phyloP scores from a whole-genome alignment of 371 early-diverging fungal genomes.

The Rhizomucor miehei region DNA sequence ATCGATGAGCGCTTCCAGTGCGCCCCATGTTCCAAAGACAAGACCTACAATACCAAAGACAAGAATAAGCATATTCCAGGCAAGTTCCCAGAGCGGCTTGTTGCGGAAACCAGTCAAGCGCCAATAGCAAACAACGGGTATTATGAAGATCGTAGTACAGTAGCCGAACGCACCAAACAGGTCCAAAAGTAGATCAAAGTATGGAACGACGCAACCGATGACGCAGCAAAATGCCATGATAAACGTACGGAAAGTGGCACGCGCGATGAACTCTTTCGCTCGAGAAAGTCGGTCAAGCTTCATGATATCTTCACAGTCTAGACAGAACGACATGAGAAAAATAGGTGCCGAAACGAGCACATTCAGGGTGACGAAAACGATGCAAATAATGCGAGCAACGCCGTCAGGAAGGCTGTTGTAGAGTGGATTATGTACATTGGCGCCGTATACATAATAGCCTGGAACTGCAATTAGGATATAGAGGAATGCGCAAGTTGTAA shows the following conservation, averaged over 20 bases:
- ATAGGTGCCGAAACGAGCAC: constrained; percentile 80
- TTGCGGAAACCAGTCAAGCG: constrained; percentile 65
- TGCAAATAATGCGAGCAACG: constrained; percentile 57
- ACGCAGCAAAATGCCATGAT: constrained; percentile 50
- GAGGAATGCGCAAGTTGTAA: constrained; percentile 67
- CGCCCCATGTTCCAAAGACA: constrained; percentile 72
- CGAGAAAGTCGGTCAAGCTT: constrained; percentile 50
- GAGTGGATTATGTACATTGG: constrained; percentile 65
- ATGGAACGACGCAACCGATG: constrained; percentile 71
- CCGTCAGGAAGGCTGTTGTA: constrained; percentile 69
- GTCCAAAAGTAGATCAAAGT: constrained; percentile 78
- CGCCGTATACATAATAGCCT: constrained; percentile 83
- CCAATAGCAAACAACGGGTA: constrained; percentile 78
- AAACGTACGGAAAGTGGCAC: constrained; percentile 54
- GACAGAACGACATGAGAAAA: constrained; percentile 73
- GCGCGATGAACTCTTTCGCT: constrained; percentile 50
- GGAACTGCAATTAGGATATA: constrained; percentile 73
- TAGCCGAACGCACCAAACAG: constrained; percentile 81
- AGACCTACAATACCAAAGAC: constrained; percentile 68
- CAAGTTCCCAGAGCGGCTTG: constrained; percentile 54
- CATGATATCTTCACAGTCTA: constrained; percentile 64
- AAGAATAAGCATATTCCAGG: constrained; percentile 54
- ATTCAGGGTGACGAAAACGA: constrained; percentile 75
- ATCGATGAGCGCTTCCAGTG: constrained; percentile 48
- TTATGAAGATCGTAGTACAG: constrained; percentile 76